These are phyloP conservation scores for Plantago elongata DNA, from an alignment of 257 asterid genomes.

Conservation along the genomic window DNA sequence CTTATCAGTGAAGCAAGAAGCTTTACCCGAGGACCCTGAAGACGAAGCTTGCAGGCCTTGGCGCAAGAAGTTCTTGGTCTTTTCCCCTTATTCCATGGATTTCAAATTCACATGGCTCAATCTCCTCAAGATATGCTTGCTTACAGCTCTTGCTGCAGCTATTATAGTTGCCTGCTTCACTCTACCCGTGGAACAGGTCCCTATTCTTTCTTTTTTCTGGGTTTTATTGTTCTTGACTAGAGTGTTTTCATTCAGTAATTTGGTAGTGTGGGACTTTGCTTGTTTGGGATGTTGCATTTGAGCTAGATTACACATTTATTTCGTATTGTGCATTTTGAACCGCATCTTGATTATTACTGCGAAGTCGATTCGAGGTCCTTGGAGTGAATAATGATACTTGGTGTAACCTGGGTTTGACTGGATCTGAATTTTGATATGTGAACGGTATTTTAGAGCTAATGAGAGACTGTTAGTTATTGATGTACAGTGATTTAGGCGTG, in stretches of 20 bases:
- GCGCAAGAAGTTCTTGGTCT: conserved; percentile 55
- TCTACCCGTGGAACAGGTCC: conserved; percentile 86
- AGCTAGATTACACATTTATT: too few relatives aligned
- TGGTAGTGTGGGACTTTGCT: not conserved
- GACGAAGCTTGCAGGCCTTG: conserved; percentile 73
- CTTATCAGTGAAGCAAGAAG: conserved; percentile 70
- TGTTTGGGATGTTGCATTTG: not conserved
- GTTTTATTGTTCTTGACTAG: not conserved
- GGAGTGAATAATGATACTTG: too few relatives aligned
- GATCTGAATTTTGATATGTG: too few relatives aligned
- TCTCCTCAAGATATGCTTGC: conserved; percentile 45
- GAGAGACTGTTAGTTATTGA: too few relatives aligned
- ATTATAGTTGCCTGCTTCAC: conserved; percentile 74
- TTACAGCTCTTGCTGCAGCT: conserved; percentile 53
- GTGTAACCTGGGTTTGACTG: too few relatives aligned
- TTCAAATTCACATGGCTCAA: conserved; percentile 67
- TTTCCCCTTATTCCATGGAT: conserved; percentile 51
- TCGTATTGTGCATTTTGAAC: not conserved
- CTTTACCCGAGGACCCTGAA: conserved; percentile 51
- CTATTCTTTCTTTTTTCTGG: not conserved
- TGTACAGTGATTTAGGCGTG: too few relatives aligned
- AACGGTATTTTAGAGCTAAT: too few relatives aligned
- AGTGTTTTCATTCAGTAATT: not conserved
- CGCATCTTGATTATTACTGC: not conserved
- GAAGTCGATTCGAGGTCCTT: too few relatives aligned